Evolutionary conservation across 2,329 filamentous ascomycete genomes (phyloP), one percentile per base, ranked within the genome.

Genomic region (Neoscytalidium dimidiatum): DNA sequence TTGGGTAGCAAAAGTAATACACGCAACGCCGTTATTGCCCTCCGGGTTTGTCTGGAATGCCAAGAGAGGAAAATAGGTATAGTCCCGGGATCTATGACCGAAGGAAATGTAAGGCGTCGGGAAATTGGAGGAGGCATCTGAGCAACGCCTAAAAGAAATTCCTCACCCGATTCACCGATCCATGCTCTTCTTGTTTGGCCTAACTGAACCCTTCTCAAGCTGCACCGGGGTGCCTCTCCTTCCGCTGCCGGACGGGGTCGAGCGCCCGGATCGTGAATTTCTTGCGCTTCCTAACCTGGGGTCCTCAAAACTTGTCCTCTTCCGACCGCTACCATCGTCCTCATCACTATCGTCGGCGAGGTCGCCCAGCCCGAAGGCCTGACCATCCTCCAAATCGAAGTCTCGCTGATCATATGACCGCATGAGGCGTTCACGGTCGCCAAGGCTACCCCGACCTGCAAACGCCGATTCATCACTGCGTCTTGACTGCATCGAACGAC

Each of bases 401-500:
- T 53, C 60, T 23, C 60, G 48, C 61, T 78, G 75, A 44, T 77
- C 77, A 68, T 97, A 94, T 67, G 95, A 88, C 67, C 90, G 90
- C 77, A 98, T 97, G 26, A 98, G 83, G 4, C 92, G 92, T 69
- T 94, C 89, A 63, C 92, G 86, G 71, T 95, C 92, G 41, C 87
- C 81, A 43, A 72, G 48, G 29, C 68, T 82, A 21, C 66, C 69
- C 28, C 81, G 80, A 62, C 80, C 87, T 53, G 86, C 84, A 72
- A 68, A 76, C 31, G 75, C 78, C 71, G 66, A 68, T 14, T 88
- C 86, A 70, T 80, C 77, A 71, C 90, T 95, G 69, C 95, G 85
- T 69, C 94, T 85, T 6, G 90, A 85, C 75, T 98, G 95, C 92
- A 99, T 97, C 74, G 92, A 96, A 69, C 93, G 87, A 66, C 96